Evolutionary conservation across 441 rosid genomes (phyloP), one percentile per base, ranked within the genome.

Genomic region (Arabidopsis hybrid): DNA sequence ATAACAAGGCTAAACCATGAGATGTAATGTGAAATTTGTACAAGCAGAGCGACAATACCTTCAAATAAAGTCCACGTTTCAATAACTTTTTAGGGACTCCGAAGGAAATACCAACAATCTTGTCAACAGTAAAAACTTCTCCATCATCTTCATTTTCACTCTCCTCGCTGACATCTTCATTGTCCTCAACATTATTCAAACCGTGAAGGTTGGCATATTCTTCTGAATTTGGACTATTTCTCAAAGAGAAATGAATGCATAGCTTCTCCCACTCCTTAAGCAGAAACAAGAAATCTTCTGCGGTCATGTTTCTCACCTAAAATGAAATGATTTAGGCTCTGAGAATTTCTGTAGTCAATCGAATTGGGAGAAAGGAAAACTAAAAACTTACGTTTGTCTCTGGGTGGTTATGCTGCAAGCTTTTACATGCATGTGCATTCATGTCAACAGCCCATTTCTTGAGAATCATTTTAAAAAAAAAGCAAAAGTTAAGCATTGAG

Each of bases 401-500:
- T 0, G 81, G 90, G 71, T 91, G 98, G 57, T 93, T 93, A 47
- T 81, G 61, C 55, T 78, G 79, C 7, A 89, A 73, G 74, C 89
- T 89, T 64, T 83, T 74, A 56, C 92, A 88, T 0, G 97, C 96
- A 73, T 78, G 73, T 42, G 67, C 31, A 26, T 88, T 86, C 7
- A 85, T 9, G 71, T 93, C 98, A 40, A 93, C 91, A 9, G 96
- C 94, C 97, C 98, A 89, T 83, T 59, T 85, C 98, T 91, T 38
- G 49, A 77, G 52, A 61, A 47, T 4, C 40, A 65, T 47, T 38
- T 7, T 21, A 0, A 21, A 21, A 8, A 3, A 26, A 9, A 7
- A 39, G 11, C 18, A 42, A 65, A 57, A 53, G 9, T 26, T 12
- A 31, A 73, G 10, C n/a, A 31, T 9, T 32, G 46, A 5, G 47